Base-by-base conservation (phyloP, 129 eudicot species). In the Flaveria sonorensis region DNA sequence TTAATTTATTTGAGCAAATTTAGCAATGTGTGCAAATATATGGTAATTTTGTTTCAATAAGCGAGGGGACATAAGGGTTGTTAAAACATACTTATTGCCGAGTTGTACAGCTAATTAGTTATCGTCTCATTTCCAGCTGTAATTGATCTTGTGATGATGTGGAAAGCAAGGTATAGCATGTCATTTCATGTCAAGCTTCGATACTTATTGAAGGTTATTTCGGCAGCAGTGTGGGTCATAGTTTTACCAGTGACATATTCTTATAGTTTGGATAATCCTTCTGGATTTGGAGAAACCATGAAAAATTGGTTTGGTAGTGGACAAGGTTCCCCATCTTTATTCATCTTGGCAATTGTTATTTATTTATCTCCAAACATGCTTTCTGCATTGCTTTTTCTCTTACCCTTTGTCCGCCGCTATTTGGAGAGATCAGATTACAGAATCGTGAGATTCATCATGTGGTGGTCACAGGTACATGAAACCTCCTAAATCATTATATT, bases 381-480 rank as follows among this genome's bases (percentile, higher is more conserved):
- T 61, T 84, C 99, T 73, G 83, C 92, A 28, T 69, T 89, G 78
- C 74, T 94, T 68, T 94, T 94, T 71, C 78, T 91, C 68, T 77
- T 94, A 59, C 99, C 99, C 2, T 87, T 89, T 65, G 79, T 91
- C 70, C 96, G 96, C 16, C 87, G 93, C 16, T 1, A 45, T 28
- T 89, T 94, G 67, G 99, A 94, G 74, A 89, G 93, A 71, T 94
- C 99, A 2, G 87, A 94, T 74, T 89, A 86, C 81, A 89, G 78
- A 77, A 62, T 94, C 53, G 87, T 86, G 75, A 89, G 95, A 87
- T 79, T 94, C 77, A 81, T 88, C 83, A 94, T 94, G 99, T 94
- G 99, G 99, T 94, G 99, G 99, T 91, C 99, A 10, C 97, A 91
- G 96, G 99, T 94, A 77, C 73, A 32, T 24, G 56, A 62, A 53